Evolutionary conservation across 495 filamentous ascomycete genomes (phyloP).

Genomic region (Xylaria grammica): DNA sequence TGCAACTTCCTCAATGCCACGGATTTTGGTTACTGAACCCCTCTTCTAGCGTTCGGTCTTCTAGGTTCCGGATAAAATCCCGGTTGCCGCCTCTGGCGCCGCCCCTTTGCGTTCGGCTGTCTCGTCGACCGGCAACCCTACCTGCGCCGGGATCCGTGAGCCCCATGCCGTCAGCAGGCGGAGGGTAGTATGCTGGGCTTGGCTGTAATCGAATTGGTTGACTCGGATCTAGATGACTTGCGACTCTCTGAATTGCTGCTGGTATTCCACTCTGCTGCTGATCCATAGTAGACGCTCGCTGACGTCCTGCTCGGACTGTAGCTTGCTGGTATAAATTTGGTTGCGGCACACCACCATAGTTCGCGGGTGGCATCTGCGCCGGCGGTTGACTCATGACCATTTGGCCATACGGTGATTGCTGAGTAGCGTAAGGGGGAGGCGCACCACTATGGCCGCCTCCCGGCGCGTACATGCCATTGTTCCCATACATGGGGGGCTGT

Average conservation of each 20-base stretch:
- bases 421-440: constrained; percentile 86
- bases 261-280: constrained; percentile 91
- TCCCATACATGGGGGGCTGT: constrained; percentile 75
- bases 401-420: constrained; percentile 73
- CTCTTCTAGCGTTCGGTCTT: constrained; percentile 92
- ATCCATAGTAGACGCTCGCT: constrained; percentile 95
- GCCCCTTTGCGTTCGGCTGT: constrained; percentile 71
- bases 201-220: constrained; percentile 94
- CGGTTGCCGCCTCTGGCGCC: constrained; percentile 67
- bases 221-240: constrained; percentile 93
- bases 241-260: constrained; percentile 90
- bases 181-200: constrained; percentile 96
- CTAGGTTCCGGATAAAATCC: constrained; percentile 91
- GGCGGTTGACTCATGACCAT: constrained; percentile 72
- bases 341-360: constrained; percentile 63
- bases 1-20: constrained; percentile 52
- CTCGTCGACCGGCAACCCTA: constrained; percentile 71
- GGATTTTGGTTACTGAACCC: constrained; percentile 59
- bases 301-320: constrained; percentile 78
- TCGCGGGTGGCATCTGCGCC: constrained; percentile 69
- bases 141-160: constrained; percentile 59
- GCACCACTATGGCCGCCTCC: constrained; percentile 65
- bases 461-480: constrained; percentile 73
- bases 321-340: constrained; percentile 85
- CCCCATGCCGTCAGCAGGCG: constrained; percentile 82